Evolutionary conservation across 805 yeast species (phyloP).

Genomic region (Wickerhamiella bombiphila): DNA sequence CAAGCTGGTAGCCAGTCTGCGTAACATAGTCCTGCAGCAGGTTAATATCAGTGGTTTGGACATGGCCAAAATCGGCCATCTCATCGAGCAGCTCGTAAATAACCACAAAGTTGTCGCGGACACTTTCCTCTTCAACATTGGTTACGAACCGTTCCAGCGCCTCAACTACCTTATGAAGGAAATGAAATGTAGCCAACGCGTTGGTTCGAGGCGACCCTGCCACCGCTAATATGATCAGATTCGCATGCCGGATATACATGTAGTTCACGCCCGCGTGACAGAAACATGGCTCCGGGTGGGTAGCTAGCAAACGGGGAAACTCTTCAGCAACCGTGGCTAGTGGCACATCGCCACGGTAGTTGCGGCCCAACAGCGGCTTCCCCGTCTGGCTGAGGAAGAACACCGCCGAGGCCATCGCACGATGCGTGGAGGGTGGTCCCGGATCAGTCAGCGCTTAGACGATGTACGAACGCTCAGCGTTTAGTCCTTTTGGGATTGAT

Average conservation of each 20-base stretch:
- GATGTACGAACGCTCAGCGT: too few relatives aligned
- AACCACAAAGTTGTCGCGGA: slow-evolving; percentile 57
- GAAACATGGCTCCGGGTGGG: slow-evolving; percentile 33
- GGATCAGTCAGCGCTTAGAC: too few relatives aligned
- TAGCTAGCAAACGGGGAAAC: slow-evolving; percentile 41
- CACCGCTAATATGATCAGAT: slow-evolving; percentile 27
- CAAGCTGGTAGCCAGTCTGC: slow-evolving; percentile 33
- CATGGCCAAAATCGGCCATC: slow-evolving; percentile 77
- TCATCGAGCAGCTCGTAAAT: slow-evolving; percentile 78
- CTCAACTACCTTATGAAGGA: slow-evolving; percentile 34
- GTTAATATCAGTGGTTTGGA: slow-evolving; percentile 69
- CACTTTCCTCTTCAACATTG: slow-evolving; percentile 39
- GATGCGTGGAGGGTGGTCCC: not conserved
- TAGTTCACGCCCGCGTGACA: slow-evolving; percentile 37
- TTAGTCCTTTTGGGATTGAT: too few relatives aligned
- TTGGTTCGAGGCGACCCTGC: slow-evolving; percentile 26
- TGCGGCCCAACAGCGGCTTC: slow-evolving; percentile 50
- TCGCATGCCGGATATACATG: slow-evolving; percentile 38
- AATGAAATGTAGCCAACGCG: slow-evolving; percentile 43
- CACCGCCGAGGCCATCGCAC: slow-evolving; percentile 48
- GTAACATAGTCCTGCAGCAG: slow-evolving; percentile 67
- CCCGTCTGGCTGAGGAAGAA: slow-evolving; percentile 57
- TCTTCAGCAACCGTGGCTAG: slow-evolving; percentile 40
- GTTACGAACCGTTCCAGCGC: slow-evolving; percentile 34
- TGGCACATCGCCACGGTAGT: slow-evolving; percentile 59